phyloP scores from a whole-genome alignment of 179 eudicot genomes.

The Spinacia oleracea region DNA sequence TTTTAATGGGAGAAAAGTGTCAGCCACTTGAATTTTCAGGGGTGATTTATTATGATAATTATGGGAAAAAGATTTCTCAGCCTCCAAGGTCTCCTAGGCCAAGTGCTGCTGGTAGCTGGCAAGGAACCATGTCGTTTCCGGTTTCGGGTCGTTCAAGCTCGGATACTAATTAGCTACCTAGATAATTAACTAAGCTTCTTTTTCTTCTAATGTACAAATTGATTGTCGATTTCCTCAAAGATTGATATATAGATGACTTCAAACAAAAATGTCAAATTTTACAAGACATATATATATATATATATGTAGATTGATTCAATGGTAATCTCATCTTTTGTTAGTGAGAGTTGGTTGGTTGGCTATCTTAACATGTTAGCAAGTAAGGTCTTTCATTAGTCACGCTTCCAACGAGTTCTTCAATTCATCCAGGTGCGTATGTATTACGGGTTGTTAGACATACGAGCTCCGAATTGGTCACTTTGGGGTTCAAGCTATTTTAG shows the following conservation, averaged over 20 bases:
- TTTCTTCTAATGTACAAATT: slow-evolving; percentile 12
- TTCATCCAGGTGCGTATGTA: not conserved
- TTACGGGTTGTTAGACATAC: not conserved
- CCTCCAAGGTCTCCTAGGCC: slow-evolving; percentile 58
- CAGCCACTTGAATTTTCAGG: slow-evolving; percentile 71
- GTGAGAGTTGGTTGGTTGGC: not conserved
- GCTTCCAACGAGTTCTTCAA: not conserved
- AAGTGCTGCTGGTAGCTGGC: slow-evolving; percentile 25
- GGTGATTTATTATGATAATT: slow-evolving; percentile 58
- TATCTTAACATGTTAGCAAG: too few species aligned
- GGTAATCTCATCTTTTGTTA: too few species aligned
- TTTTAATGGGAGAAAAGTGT: slow-evolving; percentile 73
- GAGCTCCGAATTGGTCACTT: too few species aligned
- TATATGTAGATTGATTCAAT: too few species aligned
- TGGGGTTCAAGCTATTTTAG: too few species aligned
- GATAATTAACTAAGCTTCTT: not conserved
- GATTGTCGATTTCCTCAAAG: not conserved
- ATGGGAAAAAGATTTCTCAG: slow-evolving; percentile 46
- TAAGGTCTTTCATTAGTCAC: not conserved
- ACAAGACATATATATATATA: too few species aligned
- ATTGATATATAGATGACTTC: not conserved
- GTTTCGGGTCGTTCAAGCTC: slow-evolving; percentile 20
- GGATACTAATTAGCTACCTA: not conserved
- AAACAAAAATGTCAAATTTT: not conserved
- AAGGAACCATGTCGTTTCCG: slow-evolving; percentile 33